Base-by-base conservation (phyloP, 2,329 filamentous ascomycete species). In the Colletotrichum tabaci region DNA sequence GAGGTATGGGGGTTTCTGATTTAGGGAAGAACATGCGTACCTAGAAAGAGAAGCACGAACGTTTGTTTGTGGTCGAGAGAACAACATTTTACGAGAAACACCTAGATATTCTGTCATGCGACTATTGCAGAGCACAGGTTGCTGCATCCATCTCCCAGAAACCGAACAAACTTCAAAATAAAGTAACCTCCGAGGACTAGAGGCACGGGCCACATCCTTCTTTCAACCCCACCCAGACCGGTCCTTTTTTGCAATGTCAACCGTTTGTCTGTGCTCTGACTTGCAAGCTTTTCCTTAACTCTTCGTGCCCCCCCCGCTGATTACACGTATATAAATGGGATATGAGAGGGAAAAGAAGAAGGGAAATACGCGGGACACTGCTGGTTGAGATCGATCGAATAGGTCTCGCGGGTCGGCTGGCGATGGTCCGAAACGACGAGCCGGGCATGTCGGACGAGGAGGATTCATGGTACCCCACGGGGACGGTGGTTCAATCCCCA, bases 51-150 rank as follows among this genome's bases (percentile, higher is more conserved):
- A 35, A 35, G 30, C 30, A 12, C 47, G n/a, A 21, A 23, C 13
- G n/a, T 12, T 23, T 49, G 9, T n/a, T 49, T 49, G 12, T 35
- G 5, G 8, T 35, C 30, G 30, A 35, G 30, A 35, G 30, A 35
- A 7, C 9, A 35, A n/a, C 0, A n/a, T 3, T n/a, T 0, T 18
- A 2, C 18, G 44, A n/a, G 44, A 2, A 18, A 10, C 7, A 10
- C 7, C 44, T 18, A 47, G 16, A 18, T 8, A 3, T 9, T 9
- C 44, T 47, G 16, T 8, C 18, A 9, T 10, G 16, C 8, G 44
- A n/a, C 7, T n/a, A 2, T 46, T 18, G 30, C 30, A 30, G 16
- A n/a, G 18, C 44, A 46, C 8, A 8, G 44, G 44, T n/a, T 46
- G 44, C 44, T n/a, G 7, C 44, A 46, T 46, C 12, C 44, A 46